A percentile compares a stretch with the other conserved stretches of the same genome.
Conservation (phyloP, 1,284 basidiomycete genomes). For the Rhizoctonia solani region DNA sequence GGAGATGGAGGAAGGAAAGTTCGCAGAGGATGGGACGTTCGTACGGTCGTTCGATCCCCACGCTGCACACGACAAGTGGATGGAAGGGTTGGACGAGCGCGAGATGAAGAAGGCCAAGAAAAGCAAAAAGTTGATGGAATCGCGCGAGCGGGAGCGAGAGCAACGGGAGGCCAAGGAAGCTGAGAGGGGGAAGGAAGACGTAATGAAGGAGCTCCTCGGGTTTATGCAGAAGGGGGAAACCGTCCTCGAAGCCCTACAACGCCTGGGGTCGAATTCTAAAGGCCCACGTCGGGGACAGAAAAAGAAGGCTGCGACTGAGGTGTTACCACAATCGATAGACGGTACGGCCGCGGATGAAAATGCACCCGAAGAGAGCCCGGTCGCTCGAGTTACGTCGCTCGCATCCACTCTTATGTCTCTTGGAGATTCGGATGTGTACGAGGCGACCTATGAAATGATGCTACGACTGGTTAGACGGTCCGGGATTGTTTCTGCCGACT, state of each 20-base stretch:
- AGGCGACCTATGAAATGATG: conserved; percentile 79
- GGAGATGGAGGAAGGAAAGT: conserved; percentile 97
- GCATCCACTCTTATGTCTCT: conserved; percentile 82
- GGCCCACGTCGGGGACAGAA: conserved; percentile 20
- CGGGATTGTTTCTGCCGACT: conserved; percentile 66
- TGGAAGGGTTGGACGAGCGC: conserved; percentile 84
- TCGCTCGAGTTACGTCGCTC: conserved; percentile 77
- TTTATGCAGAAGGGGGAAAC: conserved; percentile 88
- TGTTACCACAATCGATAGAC: conserved; percentile 46
- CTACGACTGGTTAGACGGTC: conserved; percentile 72
- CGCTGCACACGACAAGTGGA: conserved; percentile 93
- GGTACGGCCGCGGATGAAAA: conserved; percentile 45
- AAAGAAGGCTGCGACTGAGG: conserved; percentile 48
- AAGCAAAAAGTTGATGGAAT: conserved; percentile 69
- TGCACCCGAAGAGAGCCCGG: conserved; percentile 53
- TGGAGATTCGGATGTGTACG: conserved; percentile 82
- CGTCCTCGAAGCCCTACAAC: conserved; percentile 85
- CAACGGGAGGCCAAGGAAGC: conserved; percentile 67
- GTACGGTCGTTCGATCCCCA: conserved; percentile 87
- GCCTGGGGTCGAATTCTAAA: conserved; percentile 60
- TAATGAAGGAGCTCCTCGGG: conserved; percentile 71
- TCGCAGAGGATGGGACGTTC: conserved; percentile 91
- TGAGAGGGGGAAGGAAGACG: conserved; percentile 62
- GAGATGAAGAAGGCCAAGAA: conserved; percentile 83
- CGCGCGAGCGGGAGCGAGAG: conserved; percentile 68